phyloP scores from a whole-genome alignment of 2,329 filamentous ascomycete species.

The Zalaria obscura region DNA sequence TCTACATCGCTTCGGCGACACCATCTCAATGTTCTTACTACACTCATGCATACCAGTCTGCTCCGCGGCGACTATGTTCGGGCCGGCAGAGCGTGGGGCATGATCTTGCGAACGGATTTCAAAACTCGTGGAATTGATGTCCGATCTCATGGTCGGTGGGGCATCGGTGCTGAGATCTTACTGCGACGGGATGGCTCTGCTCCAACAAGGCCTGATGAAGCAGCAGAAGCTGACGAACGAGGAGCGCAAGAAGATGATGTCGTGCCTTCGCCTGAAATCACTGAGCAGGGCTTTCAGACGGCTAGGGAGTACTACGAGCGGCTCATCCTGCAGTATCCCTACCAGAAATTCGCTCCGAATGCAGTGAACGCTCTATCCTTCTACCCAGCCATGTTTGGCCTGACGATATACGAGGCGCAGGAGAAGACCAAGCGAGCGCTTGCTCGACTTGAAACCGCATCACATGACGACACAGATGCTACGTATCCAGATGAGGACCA shows the following conservation, averaged over 20 bases:
- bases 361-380: constrained; percentile 58
- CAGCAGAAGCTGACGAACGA: constrained; percentile 1
- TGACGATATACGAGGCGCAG: constrained; percentile 66
- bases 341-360: constrained; percentile 45
- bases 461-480: not conserved
- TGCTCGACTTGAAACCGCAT: constrained; percentile 17
- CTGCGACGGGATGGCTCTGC: constrained; percentile 35
- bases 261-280: constrained; percentile 10
- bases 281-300: constrained; percentile 36
- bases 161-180: constrained; percentile 70
- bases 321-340: constrained; percentile 63
- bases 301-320: constrained; percentile 61
- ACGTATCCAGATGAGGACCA: constrained; percentile 9
- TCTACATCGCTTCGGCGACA: constrained; percentile 25
- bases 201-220: not conserved
- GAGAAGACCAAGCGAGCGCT: constrained; percentile 38
- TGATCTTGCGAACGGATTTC: constrained; percentile 52
- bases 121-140: constrained; percentile 49
- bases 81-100: constrained; percentile 60
- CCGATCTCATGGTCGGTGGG: constrained; percentile 59
- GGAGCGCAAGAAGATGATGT: constrained; percentile 8
- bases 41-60: constrained; percentile 59
- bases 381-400: constrained; percentile 64
- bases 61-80: constrained; percentile 54
- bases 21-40: constrained; percentile 53